These are phyloP conservation scores for Silene vulgaris DNA, from an alignment of 179 eudicot genomes.

Conservation along the genomic window DNA sequence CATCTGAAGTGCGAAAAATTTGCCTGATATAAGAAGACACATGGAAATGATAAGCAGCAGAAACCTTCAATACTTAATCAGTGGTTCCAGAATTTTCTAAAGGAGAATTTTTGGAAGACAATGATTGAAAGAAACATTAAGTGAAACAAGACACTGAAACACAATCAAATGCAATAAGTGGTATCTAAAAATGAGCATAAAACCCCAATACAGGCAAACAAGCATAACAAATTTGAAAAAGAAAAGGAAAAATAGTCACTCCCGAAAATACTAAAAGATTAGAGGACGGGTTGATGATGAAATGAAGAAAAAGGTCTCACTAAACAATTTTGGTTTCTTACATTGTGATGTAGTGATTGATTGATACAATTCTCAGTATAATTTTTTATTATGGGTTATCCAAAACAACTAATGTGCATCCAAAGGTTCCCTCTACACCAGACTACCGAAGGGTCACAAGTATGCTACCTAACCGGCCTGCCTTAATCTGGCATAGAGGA, in stretches of 20 bases:
- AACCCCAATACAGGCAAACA: no score
- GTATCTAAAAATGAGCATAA: no score
- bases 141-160: neutral
- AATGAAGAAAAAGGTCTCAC: no score
- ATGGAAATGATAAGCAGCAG: constrained; percentile 11
- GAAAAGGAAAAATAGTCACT: no score
- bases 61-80: neutral
- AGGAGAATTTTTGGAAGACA: neutral
- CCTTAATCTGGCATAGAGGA: neutral
- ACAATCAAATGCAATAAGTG: neutral
- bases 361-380: neutral
- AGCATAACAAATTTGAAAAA: no score
- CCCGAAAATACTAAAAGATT: no score
- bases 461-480: no score
- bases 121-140: neutral
- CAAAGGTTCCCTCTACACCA: no score
- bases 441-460: no score
- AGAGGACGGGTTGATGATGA: no score
- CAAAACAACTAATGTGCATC: neutral
- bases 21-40: constrained; percentile 47
- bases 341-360: neutral
- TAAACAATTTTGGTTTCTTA: neutral
- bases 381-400: neutral
- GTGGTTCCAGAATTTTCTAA: neutral
- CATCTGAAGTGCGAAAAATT: constrained; percentile 72